These are phyloP conservation scores for Quercus suber DNA, from an alignment of 306 rosid species.

Conservation along the genomic window DNA sequence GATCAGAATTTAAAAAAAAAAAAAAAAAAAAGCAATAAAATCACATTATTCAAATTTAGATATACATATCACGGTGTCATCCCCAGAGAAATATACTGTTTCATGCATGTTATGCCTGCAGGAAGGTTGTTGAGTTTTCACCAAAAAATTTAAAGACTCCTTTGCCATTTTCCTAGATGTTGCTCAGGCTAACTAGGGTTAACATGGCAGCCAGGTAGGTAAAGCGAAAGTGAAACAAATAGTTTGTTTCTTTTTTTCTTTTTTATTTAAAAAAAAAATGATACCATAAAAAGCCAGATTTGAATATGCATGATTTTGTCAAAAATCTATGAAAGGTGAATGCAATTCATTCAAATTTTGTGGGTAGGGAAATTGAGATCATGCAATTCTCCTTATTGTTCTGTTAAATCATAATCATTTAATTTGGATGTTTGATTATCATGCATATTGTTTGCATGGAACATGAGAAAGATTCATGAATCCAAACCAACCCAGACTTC, in stretches of 20 bases:
- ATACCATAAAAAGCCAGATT: not conserved
- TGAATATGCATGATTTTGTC: constrained; percentile 19
- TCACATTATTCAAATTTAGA: too few species aligned
- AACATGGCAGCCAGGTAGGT: constrained; percentile 16
- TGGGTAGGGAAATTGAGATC: constrained; percentile 32
- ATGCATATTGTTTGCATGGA: constrained; percentile 36
- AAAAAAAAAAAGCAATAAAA: too few species aligned
- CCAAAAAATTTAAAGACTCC: not conserved
- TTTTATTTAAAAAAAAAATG: too few species aligned
- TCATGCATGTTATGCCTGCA: too few species aligned
- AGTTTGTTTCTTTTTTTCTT: too few species aligned
- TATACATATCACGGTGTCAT: too few species aligned
- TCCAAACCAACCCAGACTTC: not conserved
- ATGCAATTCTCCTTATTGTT: constrained; percentile 34
- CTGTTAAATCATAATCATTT: constrained; percentile 53
- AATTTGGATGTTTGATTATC: constrained; percentile 33
- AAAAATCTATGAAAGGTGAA: not conserved
- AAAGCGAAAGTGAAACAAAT: not conserved
- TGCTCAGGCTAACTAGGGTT: constrained; percentile 1
- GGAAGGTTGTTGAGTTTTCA: constrained; percentile 1
- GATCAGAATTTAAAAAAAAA: not conserved
- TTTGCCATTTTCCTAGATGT: constrained; percentile 11
- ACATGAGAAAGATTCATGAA: not conserved
- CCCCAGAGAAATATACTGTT: too few species aligned
- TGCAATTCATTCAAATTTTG: not conserved